Percentiles rank a stretch among this genome's conserved stretches.
Conservation (phyloP, 768 basidiomycete genomes). For the Trametes villosa region DNA sequence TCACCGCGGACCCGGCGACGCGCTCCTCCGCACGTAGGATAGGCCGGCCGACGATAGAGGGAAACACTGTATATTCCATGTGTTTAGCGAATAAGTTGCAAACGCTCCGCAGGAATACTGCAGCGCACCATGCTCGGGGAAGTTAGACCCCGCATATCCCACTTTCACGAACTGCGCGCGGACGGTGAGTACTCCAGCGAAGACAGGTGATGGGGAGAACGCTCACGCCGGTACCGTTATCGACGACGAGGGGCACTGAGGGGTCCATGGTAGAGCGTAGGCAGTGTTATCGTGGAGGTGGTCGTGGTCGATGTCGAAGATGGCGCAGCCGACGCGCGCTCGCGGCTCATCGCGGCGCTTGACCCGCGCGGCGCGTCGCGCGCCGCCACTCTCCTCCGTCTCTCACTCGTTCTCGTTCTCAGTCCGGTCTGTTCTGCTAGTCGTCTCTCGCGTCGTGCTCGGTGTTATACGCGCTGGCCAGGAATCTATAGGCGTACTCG, state of each 20-base stretch:
- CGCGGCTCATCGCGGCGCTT: conserved; percentile 11
- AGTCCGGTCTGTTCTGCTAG: not conserved
- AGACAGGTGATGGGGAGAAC: not conserved
- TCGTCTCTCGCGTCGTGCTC: not conserved
- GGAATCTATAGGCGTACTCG: not conserved
- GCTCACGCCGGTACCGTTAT: conserved; percentile 68
- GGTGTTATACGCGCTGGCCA: not conserved
- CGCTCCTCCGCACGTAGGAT: conserved; percentile 98
- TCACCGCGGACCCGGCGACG: conserved; percentile 71
- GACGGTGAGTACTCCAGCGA: conserved; percentile 12
- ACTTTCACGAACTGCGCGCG: conserved; percentile 61
- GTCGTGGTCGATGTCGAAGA: conserved; percentile 25
- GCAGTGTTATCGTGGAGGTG: conserved; percentile 12
- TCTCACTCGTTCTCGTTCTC: not conserved
- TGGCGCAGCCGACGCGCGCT: conserved; percentile 9
- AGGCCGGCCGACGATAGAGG: conserved; percentile 94
- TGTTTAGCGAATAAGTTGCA: not conserved
- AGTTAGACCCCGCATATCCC: conserved; percentile 67
- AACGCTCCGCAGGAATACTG: not conserved
- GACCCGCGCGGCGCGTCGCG: not conserved
- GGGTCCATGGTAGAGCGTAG: conserved; percentile 37
- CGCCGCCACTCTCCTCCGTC: conserved; percentile 3
- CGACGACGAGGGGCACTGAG: conserved; percentile 54
- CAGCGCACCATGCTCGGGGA: conserved; percentile 61
- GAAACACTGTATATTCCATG: conserved; percentile 71